Evolutionary conservation across 2,329 filamentous ascomycete genomes (phyloP).

Genomic region (Diaporthe citriasiana): DNA sequence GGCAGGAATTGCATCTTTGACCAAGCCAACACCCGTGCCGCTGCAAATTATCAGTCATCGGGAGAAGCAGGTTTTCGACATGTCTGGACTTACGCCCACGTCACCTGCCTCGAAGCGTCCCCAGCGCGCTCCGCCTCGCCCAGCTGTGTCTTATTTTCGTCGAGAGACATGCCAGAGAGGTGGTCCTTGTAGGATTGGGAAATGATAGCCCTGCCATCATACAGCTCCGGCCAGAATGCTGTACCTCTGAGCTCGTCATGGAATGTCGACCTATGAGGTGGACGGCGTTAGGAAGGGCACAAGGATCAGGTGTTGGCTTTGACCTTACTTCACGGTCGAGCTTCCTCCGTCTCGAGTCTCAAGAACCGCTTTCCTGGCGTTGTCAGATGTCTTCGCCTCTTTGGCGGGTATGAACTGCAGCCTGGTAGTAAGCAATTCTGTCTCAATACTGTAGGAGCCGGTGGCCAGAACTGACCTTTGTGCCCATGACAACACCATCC

Average conservation of each 20-base stretch:
- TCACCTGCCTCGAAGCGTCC: constrained; percentile 55
- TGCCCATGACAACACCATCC: constrained; percentile 61
- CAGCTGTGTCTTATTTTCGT: constrained; percentile 58
- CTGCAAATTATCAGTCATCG: constrained; percentile 40
- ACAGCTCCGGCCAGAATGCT: constrained; percentile 57
- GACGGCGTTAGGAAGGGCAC: not conserved
- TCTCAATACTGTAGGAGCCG: not conserved
- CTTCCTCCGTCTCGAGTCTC: constrained; percentile 59
- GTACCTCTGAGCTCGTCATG: constrained; percentile 58
- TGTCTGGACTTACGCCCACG: constrained; percentile 48
- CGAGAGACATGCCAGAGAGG: constrained; percentile 55
- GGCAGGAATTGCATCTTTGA: constrained; percentile 57
- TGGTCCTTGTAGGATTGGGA: constrained; percentile 58
- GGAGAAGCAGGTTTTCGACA: no score
- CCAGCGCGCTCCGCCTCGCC: constrained; percentile 53
- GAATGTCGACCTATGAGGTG: constrained; percentile 51
- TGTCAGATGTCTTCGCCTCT: constrained; percentile 59
- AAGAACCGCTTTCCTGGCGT: constrained; percentile 57
- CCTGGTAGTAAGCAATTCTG: constrained; percentile 5
- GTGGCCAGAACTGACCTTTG: constrained; percentile 47
- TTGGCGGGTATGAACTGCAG: constrained; percentile 58
- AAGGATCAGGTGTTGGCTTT: not conserved
- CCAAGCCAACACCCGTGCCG: constrained; percentile 61
- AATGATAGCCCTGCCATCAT: constrained; percentile 61
- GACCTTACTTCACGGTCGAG: constrained; percentile 60